Percentiles rank a stretch among this genome's conserved stretches.
phyloP scores from a whole-genome alignment of 345 rosid species.

The Moricandia arvensis region DNA sequence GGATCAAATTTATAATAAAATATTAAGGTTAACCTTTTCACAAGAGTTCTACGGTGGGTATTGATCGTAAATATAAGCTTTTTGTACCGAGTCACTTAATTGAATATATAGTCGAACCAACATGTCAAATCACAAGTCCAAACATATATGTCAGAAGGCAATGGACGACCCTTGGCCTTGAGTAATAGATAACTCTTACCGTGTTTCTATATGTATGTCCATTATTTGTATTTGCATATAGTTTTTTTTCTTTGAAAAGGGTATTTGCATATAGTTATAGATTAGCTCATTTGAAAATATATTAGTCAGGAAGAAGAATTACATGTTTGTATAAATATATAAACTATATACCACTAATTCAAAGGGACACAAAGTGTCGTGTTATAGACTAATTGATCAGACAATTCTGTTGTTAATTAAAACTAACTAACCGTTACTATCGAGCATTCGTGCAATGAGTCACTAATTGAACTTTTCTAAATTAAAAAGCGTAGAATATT shows the following conservation, averaged over 20 bases:
- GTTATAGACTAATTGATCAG: neutral
- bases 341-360: neutral
- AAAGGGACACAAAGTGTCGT: neutral
- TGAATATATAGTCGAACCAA: neutral
- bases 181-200: neutral
- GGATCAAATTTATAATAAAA: neutral
- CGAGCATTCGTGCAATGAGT: neutral
- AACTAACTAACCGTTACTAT: neutral
- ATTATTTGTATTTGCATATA: neutral
- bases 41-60: neutral
- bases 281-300: neutral
- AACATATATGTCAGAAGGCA: constrained; percentile 18
- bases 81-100: neutral
- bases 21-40: neutral
- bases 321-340: neutral
- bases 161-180: constrained; percentile 2
- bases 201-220: neutral
- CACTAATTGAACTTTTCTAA: neutral
- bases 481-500: neutral
- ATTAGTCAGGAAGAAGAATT: neutral
- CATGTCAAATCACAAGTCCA: constrained; percentile 5
- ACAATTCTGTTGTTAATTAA: neutral
- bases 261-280: neutral
- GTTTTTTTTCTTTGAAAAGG: too few species aligned
- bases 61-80: neutral